Evolutionary conservation across 345 rosid genomes (phyloP), one percentile per base, ranked within the genome.

Genomic region (Acer yangbiense): DNA sequence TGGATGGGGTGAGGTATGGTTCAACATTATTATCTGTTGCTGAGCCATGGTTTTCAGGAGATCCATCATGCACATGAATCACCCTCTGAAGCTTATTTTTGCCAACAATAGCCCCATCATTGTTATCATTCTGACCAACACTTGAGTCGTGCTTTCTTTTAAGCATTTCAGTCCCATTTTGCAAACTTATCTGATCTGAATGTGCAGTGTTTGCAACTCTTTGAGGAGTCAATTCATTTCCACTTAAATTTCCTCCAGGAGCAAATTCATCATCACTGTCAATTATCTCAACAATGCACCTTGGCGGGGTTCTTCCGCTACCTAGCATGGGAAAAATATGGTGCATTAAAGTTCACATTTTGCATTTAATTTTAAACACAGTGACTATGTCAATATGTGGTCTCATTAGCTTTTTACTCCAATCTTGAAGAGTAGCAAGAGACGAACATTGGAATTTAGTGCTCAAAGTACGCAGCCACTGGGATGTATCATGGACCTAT

Each of bases 191-290:
- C 64, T 69, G 65, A 65, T 60, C 76, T 48, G 76, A 46, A 27
- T 9, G 29, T 21, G 55, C 70, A 62, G 21, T 39, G 8, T 52
- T 71, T 17, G 61, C 65, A 12, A 21, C 32, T 43, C 9, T 9
- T 12, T 25, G 60, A 32, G 71, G 55, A 52, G 69, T 29, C 21
- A 0, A 69, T 32, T 29, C 64, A 63, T 72, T 82, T 25, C 12
- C 72, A 48, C 54, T 48, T 52, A 16, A 72, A 41, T 12, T 65
- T 63, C 74, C 72, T 66, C 17, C 41, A 0, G 79, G 29, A 43
- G 72, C 23, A 74, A 23, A 46, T 17, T 77, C 83, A 46, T 85
- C 88, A 67, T 82, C 87, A 50, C 82, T 79, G 41, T 89, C 89
- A 17, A 14, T 41, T 18, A 86, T 77, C 77, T 67, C 76, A 12